Conservation (phyloP, 176 grass and related monocot species). For the Canna indica region DNA sequence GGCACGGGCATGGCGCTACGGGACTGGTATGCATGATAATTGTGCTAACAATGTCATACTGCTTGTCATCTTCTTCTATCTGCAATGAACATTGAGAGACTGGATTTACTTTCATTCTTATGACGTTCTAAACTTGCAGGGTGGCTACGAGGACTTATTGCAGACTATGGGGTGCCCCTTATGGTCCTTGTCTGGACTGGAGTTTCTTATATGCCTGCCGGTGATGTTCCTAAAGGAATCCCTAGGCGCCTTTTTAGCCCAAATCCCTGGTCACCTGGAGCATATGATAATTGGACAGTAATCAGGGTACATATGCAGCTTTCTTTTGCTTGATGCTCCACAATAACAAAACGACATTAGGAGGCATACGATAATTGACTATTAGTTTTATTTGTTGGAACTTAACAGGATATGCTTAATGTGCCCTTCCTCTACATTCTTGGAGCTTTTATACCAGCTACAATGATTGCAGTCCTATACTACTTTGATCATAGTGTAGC, state of each 20-base stretch:
- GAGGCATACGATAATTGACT: background rate
- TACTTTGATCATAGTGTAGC: conserved; percentile 99
- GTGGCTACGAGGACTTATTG: conserved; percentile 79
- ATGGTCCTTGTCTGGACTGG: conserved; percentile 98
- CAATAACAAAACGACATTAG: background rate
- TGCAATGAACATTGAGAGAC: too few relatives aligned
- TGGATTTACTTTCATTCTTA: too few relatives aligned
- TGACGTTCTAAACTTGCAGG: conserved; percentile 25
- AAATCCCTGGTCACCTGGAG: conserved; percentile 96
- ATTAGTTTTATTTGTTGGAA: background rate
- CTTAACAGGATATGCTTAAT: conserved; percentile 72
- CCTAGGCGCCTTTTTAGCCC: conserved; percentile 92
- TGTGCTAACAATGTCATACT: background rate
- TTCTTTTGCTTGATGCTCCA: background rate
- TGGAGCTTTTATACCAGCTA: conserved; percentile 93
- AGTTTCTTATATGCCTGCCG: conserved; percentile 80
- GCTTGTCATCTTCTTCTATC: background rate
- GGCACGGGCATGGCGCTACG: conserved; percentile 97
- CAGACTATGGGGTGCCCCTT: conserved; percentile 92
- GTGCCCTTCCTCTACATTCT: conserved; percentile 89
- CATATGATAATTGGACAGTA: conserved; percentile 95
- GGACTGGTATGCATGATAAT: conserved; percentile 40
- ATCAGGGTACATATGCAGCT: conserved; percentile 37
- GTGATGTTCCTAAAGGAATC: conserved; percentile 71
- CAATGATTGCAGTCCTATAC: conserved; percentile 96